Base-by-base conservation (phyloP, 495 filamentous ascomycete species). In the Aspergillus steynii region DNA sequence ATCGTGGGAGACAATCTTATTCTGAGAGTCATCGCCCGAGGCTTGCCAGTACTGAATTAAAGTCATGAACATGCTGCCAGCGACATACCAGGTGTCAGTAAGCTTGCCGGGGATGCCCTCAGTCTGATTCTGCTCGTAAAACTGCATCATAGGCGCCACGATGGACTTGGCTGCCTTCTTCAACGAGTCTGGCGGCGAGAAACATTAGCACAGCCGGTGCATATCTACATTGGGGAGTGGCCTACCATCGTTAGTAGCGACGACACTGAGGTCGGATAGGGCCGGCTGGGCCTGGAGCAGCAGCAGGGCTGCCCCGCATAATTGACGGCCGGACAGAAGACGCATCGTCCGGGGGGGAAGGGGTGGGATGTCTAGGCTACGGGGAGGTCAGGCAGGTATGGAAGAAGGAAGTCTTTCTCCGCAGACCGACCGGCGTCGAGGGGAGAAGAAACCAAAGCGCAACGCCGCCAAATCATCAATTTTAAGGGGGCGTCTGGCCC, bases 41-140 rank as follows among this genome's bases (percentile, higher is more conserved):
- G 73, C 82, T 32, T 80, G 76, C 76, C 76, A 82, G 73, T 77
- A 83, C 56, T 82, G 75, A 54, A 81, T 72, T 55, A 81, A 66
- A 25, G 71, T 63, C 53, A 76, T 76, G 61, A 79, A 81, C 75
- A 82, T 78, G 58, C 74, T 77, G 5, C 79, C 80, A 26, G 74
- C 77, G 61, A 82, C 76, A 74, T 80, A 83, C 76, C 74, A 77
- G n/a, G 74, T 70, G 25, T 67, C 74, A 9, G 70, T 70, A 5
- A 79, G 70, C 29, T 77, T 74, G 32, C 79, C 79, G 6, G 74
- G 73, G 15, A 68, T 68, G 25, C 69, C 68, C 25, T 67, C 67
- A 5, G 74, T 74, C 49, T 74, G 61, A 62, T 80, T 78, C 59
- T 76, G 76, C 26, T 70, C 69, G 70, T 83, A 83, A 60, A 72